phyloP scores from a whole-genome alignment of 2,329 filamentous ascomycete genomes.

The Hypomyces rosellus region DNA sequence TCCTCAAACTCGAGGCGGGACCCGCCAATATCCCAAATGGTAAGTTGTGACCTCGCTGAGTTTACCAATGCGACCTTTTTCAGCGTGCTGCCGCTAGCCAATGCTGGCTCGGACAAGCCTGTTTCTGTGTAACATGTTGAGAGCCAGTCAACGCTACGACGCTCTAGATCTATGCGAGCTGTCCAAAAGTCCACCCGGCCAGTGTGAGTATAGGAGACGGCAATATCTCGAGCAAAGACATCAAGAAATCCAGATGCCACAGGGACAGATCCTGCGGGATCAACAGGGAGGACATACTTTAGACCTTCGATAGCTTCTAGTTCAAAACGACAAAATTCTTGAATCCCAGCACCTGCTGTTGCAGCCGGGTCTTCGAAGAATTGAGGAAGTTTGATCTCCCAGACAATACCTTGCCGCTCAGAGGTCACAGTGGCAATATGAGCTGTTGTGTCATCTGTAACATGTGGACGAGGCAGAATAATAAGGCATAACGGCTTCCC shows the following conservation, averaged over 20 bases:
- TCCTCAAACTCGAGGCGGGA: constrained; percentile 77
- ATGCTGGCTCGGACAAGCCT: constrained; percentile 61
- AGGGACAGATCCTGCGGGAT: constrained; percentile 71
- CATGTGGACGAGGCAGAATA: constrained; percentile 59
- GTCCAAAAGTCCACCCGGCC: constrained; percentile 82
- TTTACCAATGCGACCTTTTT: constrained; percentile 84
- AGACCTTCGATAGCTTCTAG: constrained; percentile 55
- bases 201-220: constrained; percentile 72
- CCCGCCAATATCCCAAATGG: constrained; percentile 85
- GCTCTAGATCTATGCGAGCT: constrained; percentile 59
- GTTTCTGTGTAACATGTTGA: constrained; percentile 78
- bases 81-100: constrained; percentile 79
- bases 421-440: constrained; percentile 81
- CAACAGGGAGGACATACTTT: constrained; percentile 70
- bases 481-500: constrained; percentile 77
- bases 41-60: constrained; percentile 63
- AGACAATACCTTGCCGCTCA: constrained; percentile 71
- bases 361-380: constrained; percentile 26
- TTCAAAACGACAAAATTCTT: constrained; percentile 65
- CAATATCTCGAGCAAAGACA: constrained; percentile 78
- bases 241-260: constrained; percentile 74
- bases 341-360: constrained; percentile 33
- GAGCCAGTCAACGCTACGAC: constrained; percentile 69
- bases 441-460: constrained; percentile 48
- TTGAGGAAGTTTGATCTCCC: constrained; percentile 63